These are phyloP conservation scores for Fomitopsis palustris DNA, from an alignment of 1,284 basidiomycete genomes.

Conservation along the genomic window DNA sequence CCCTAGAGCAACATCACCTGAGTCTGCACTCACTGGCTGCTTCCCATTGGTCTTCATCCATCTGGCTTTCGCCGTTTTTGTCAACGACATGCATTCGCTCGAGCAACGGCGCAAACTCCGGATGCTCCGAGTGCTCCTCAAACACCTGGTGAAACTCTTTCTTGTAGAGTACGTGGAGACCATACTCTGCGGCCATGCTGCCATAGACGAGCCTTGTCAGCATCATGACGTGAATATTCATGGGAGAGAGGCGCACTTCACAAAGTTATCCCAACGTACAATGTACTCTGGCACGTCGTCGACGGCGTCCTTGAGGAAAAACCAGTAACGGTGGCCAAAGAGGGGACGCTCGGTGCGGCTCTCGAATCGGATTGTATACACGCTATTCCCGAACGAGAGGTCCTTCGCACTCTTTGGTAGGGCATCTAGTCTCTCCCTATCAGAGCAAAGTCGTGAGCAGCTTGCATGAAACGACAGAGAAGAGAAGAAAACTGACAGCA, in stretches of 20 bases:
- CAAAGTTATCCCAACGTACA: slow-evolving; percentile 92
- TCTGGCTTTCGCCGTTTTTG: slow-evolving; percentile 77
- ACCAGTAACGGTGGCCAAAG: slow-evolving; percentile 92
- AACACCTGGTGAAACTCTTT: slow-evolving; percentile 89
- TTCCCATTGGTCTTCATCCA: slow-evolving; percentile 94
- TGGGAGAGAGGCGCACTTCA: slow-evolving; percentile 51
- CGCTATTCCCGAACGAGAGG: slow-evolving; percentile 85
- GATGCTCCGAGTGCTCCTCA: slow-evolving; percentile 69
- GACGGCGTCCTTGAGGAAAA: slow-evolving; percentile 93
- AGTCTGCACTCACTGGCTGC: slow-evolving; percentile 77
- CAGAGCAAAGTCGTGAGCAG: slow-evolving; percentile 10
- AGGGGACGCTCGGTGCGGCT: slow-evolving; percentile 56
- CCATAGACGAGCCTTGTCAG: background rate
- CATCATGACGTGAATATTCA: background rate
- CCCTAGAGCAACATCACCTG: background rate
- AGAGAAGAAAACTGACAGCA: slow-evolving; percentile 56
- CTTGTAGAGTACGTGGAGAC: slow-evolving; percentile 74
- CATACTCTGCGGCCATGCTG: slow-evolving; percentile 84
- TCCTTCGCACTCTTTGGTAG: slow-evolving; percentile 58
- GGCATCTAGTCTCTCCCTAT: slow-evolving; percentile 64
- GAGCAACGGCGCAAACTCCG: slow-evolving; percentile 78
- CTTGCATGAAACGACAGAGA: background rate
- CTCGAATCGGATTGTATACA: slow-evolving; percentile 89
- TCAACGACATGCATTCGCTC: slow-evolving; percentile 89
- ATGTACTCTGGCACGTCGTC: slow-evolving; percentile 97